Conservation (phyloP, 2,329 filamentous ascomycete species). For the Nothophaeocryptopus gaeumannii region DNA sequence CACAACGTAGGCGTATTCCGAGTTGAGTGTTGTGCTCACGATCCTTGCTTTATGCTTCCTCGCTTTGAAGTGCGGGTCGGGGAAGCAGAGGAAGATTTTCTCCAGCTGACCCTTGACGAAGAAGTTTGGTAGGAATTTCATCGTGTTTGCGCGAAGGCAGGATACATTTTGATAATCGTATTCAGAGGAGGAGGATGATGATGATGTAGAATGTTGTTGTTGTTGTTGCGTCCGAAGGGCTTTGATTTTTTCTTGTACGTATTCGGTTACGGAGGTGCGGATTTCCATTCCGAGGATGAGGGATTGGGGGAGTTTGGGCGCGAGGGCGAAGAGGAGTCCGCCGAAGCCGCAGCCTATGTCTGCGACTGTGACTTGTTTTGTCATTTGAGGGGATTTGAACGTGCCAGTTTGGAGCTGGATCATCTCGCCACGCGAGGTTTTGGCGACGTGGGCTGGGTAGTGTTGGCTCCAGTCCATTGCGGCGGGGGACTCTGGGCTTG, state of each 20-base stretch:
- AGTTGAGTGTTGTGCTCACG: constrained; percentile 80
- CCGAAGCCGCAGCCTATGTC: constrained; percentile 98
- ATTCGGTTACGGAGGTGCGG: constrained; percentile 82
- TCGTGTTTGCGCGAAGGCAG: constrained; percentile 87
- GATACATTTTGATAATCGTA: constrained; percentile 77
- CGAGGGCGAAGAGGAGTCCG: constrained; percentile 80
- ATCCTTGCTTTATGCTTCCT: constrained; percentile 97
- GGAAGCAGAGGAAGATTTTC: constrained; percentile 97
- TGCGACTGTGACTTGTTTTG: constrained; percentile 79
- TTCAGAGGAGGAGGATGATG: constrained; percentile 7
- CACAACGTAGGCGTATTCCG: constrained; percentile 89
- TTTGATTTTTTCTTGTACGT: constrained; percentile 80
- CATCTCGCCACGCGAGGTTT: constrained; percentile 5
- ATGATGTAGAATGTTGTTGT: not conserved
- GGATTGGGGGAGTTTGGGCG: constrained; percentile 75
- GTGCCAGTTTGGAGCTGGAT: constrained; percentile 3
- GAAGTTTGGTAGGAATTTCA: constrained; percentile 99
- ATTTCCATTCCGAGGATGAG: constrained; percentile 91
- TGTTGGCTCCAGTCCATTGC: constrained; percentile 89
- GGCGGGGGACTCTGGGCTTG: constrained; percentile 71
- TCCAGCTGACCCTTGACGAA: constrained; percentile 76
- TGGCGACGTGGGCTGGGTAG: constrained; percentile 67
- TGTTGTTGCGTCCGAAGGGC: constrained; percentile 72
- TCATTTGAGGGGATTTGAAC: constrained; percentile 37
- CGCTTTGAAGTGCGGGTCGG: constrained; percentile 96